phyloP scores from a whole-genome alignment of 345 rosid species.

The Microthlaspi erraticum region DNA sequence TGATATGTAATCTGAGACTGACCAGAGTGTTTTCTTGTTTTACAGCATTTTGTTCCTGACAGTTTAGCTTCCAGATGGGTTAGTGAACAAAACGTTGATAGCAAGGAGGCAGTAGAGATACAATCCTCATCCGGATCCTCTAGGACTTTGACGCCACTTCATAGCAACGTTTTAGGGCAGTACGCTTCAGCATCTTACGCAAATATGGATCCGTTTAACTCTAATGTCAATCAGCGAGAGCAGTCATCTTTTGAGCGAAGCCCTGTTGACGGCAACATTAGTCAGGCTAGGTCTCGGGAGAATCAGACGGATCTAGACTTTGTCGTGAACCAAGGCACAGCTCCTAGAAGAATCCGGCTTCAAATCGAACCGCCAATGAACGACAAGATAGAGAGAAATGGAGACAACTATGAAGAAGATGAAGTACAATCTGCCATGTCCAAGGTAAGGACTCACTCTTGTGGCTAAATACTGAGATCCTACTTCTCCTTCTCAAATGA shows the following conservation, averaged over 20 bases:
- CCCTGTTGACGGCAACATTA: slow-evolving; percentile 39
- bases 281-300: slow-evolving; percentile 53
- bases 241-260: slow-evolving; percentile 42
- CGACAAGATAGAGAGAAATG: slow-evolving; percentile 27
- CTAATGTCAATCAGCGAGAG: slow-evolving; percentile 43
- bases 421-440: slow-evolving; percentile 44
- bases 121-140: slow-evolving; percentile 47
- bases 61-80: slow-evolving; percentile 41
- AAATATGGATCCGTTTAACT: slow-evolving; percentile 47
- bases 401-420: slow-evolving; percentile 31
- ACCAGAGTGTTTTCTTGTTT: slow-evolving; percentile 29
- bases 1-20: slow-evolving; percentile 8
- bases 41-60: slow-evolving; percentile 36
- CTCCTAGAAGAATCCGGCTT: slow-evolving; percentile 66
- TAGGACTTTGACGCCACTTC: slow-evolving; percentile 35
- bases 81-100: slow-evolving; percentile 39
- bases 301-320: slow-evolving; percentile 43
- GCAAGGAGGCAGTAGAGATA: slow-evolving; percentile 46
- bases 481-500: not conserved
- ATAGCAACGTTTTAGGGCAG: slow-evolving; percentile 42
- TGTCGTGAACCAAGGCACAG: slow-evolving; percentile 59
- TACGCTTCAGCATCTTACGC: slow-evolving; percentile 48
- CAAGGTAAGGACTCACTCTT: slow-evolving; percentile 34
- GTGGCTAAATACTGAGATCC: not conserved
- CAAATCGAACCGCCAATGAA: slow-evolving; percentile 24